Conservation (phyloP, 2,329 filamentous ascomycete species). For the Aspergillus sp. region DNA sequence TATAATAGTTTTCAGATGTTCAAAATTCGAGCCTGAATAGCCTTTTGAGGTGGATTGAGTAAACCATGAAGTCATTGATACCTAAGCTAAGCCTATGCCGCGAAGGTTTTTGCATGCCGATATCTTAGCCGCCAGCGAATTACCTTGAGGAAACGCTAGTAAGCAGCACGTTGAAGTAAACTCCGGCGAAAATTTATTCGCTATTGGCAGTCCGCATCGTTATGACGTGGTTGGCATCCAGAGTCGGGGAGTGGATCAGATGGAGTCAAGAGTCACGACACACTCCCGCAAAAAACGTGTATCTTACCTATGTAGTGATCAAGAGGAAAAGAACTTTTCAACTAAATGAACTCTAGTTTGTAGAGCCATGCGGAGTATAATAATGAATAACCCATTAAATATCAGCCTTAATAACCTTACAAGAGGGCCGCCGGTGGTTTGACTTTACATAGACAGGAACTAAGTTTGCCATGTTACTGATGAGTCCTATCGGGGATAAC, state of each 20-base stretch:
- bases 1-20: neutral
- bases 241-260: neutral
- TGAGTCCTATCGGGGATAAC: neutral
- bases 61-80: neutral
- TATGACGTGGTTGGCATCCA: neutral
- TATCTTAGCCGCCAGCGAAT: neutral
- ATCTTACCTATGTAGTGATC: neutral
- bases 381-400: too few species aligned
- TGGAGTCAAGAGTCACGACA: too few species aligned
- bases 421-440: too few species aligned
- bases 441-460: too few species aligned
- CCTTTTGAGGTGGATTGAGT: neutral
- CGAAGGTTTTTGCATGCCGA: neutral
- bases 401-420: too few species aligned
- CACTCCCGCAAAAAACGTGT: neutral
- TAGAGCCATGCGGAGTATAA: too few species aligned
- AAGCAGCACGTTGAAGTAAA: neutral
- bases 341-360: neutral
- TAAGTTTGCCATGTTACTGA: too few species aligned
- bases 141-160: too few species aligned
- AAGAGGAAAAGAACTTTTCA: neutral
- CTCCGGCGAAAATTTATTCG: neutral
- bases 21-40: neutral
- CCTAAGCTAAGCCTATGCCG: neutral
- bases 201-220: neutral